Conservation (phyloP, 176 grass and related monocot species). For the Pharus latifolius region DNA sequence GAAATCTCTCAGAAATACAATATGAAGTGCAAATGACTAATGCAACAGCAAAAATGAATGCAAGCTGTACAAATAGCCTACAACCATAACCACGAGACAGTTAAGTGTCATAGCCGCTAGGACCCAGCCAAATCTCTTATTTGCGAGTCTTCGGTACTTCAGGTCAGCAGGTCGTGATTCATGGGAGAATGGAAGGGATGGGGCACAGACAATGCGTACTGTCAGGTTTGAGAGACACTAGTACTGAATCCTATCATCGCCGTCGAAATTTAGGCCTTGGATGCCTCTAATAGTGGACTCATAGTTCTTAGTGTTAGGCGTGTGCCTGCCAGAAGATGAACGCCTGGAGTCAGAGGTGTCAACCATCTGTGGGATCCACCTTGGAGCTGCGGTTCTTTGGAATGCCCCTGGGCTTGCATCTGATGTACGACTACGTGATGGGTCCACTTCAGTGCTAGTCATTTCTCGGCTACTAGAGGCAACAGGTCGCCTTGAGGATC, state of each 20-base stretch:
- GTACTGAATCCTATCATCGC: constrained; percentile 40
- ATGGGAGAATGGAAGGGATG: not conserved
- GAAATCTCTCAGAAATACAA: not conserved
- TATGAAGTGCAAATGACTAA: not conserved
- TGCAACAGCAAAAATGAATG: constrained; percentile 1
- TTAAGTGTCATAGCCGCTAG: not conserved
- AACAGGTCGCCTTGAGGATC: constrained; percentile 94
- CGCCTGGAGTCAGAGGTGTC: constrained; percentile 34
- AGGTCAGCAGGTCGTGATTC: not conserved
- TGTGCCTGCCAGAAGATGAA: constrained; percentile 46
- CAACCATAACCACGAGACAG: not conserved
- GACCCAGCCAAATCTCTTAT: constrained; percentile 7
- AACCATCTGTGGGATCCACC: constrained; percentile 31
- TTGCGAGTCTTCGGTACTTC: not conserved
- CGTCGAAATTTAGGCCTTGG: constrained; percentile 65
- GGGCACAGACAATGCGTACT: not conserved
- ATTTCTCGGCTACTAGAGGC: constrained; percentile 63
- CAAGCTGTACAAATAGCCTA: constrained; percentile 14
- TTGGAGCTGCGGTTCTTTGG: constrained; percentile 31
- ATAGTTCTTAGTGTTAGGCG: constrained; percentile 62
- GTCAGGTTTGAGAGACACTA: not conserved
- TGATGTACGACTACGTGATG: constrained; percentile 27
- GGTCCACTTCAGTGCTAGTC: constrained; percentile 26
- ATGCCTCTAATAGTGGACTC: constrained; percentile 78
- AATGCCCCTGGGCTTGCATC: constrained; percentile 61